Percentiles rank a stretch among this genome's conserved stretches.
Evolutionary conservation across 192 early-diverging fungal species (phyloP).

Genomic region (Coemansia reversa): DNA sequence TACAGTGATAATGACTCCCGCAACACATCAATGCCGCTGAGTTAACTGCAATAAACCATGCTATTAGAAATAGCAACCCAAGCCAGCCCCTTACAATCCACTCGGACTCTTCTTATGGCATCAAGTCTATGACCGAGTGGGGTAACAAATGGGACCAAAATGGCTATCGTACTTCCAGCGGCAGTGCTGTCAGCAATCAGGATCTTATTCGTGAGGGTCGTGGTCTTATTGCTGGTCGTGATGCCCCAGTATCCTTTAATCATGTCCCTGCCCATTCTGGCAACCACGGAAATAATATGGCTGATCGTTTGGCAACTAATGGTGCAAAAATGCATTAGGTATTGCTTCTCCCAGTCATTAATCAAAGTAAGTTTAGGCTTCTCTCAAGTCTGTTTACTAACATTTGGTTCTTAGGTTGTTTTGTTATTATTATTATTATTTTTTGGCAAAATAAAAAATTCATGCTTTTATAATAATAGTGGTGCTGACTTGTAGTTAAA

Average conservation of each 20-base stretch:
- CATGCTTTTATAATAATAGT: too few species aligned
- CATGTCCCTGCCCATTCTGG: constrained; percentile 2
- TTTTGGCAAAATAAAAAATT: too few species aligned
- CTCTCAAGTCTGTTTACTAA: too few species aligned
- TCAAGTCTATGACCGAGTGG: constrained; percentile 24
- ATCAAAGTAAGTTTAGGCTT: too few species aligned
- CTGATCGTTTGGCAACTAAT: constrained; percentile 5
- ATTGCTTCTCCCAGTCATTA: too few species aligned
- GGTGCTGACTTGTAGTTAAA: too few species aligned
- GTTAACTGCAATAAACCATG: constrained; percentile 20
- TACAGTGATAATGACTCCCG: constrained; percentile 52
- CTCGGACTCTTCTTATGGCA: constrained; percentile 28
- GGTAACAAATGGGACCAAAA: constrained; percentile 23
- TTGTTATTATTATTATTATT: too few species aligned
- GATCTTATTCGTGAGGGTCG: constrained; percentile 15
- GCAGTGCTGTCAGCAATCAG: constrained; percentile 6
- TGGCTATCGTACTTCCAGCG: constrained; percentile 5
- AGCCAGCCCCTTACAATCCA: constrained; percentile 10
- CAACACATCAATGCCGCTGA: constrained; percentile 51
- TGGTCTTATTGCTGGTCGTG: not conserved
- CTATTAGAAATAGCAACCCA: constrained; percentile 1
- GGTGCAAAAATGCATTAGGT: not conserved
- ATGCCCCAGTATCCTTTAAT: constrained; percentile 5
- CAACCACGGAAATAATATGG: constrained; percentile 8
- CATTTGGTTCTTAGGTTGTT: too few species aligned